Base-by-base conservation (phyloP, 148 eudicot species). In the Simmondsia chinensis region DNA sequence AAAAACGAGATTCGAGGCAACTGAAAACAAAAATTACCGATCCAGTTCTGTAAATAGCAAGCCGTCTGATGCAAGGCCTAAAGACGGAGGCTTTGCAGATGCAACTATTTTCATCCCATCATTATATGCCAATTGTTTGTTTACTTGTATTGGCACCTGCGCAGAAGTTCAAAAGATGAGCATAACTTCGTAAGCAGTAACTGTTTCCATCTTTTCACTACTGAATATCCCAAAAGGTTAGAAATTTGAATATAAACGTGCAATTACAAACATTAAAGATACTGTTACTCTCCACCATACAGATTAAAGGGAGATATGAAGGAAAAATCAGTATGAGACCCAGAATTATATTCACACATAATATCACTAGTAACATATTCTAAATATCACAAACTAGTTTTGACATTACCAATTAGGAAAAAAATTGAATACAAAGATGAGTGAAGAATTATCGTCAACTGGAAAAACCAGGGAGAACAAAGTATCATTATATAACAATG, bases 91-190 rank as follows among this genome's bases (percentile, higher is more conserved):
- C 68, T 70, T 82, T 11, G 68, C 59, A 60, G 81, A 50, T 54
- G 85, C 95, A 61, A 85, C 51, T 37, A 85, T 67, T 63, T 66
- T 82, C 83, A 91, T 82, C 14, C 97, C 97, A 74, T 91, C 95
- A 54, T 70, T 85, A 34, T 76, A 73, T 37, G 81, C 95, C 79
- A 91, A 69, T 50, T 54, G 50, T 62, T 71, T 91, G 80, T 85
- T 85, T 6, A 91, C 95, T 73, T 85, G 97, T 64, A 91, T 82
- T 26, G 97, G 95, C 24, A 79, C 97, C 97, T 89, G 54, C 8
- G 39, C 12, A 23, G 34, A 65, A 14, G 28, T 46, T 59, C 7
- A 2, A 17, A 31, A 57, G 20, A 1, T 44, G 12, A 35, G 14
- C n/a, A 46, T 28, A 30, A 5, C 36, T 21, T 19, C 18, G 28